Base-by-base conservation (phyloP, 805 yeast genomes). In the Metschnikowia shivogae region DNA sequence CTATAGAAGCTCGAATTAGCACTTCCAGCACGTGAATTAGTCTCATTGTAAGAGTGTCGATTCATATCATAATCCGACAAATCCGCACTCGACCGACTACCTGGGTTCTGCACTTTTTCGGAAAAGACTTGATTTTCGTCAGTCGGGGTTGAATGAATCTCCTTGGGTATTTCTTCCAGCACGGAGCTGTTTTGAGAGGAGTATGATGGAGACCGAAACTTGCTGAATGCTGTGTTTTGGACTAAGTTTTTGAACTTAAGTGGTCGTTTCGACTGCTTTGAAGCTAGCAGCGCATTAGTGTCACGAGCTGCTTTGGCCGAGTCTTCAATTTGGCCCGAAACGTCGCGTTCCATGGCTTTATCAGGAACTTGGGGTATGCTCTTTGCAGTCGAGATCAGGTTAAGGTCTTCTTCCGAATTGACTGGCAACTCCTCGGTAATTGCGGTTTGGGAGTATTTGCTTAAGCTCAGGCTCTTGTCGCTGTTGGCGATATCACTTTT, bases 151-250 rank as follows among this genome's bases (percentile, higher is more conserved):
- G 36, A 39, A 10, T 31, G 29, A 6, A 24, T 39, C 32, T 39
- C 36, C 17, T 40, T 34, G 3, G 43, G 43, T 10, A 13, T n/a
- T 8, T 33, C 33, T n/a, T 40, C 43, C 43, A 40, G 43, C 10
- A 19, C 34, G 14, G 34, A 28, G 9, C 37, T 40, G n/a, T 27
- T 36, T 32, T 41, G 43, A 6, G 48, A 30, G 20, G 45, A 32
- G 6, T 36, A 27, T 4, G 51, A 38, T n/a, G 40, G 31, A 7
- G 49, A 43, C 45, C 68, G 59, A 34, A 68, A 65, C 31, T 63
- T 64, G 48, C 56, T 65, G 54, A 64, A 68, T 1, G 68, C 72
- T 2, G 72, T 68, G 42, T 68, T 68, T 35, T 63, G 61, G 1
- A 61, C 62, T 43, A 68, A 57, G 10, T 67, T 48, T 19, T 37